A percentile compares a stretch with the other conserved stretches of the same genome.
Conservation (phyloP, 140 eudicot genomes). For the Anethum foeniculum region DNA sequence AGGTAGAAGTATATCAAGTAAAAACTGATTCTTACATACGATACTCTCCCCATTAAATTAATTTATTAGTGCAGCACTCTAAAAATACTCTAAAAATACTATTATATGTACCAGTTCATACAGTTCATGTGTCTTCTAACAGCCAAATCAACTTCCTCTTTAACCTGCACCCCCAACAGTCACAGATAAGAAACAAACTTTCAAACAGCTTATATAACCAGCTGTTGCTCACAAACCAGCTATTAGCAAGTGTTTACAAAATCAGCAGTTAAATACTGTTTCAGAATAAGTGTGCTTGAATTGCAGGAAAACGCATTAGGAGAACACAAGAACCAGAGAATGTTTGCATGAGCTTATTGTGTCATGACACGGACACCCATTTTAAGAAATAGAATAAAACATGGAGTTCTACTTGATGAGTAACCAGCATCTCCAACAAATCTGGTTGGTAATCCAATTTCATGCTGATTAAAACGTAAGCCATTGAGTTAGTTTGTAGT, state of each 20-base stretch:
- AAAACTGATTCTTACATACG: conserved; percentile 13
- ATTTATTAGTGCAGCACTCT: not conserved
- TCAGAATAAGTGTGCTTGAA: not conserved
- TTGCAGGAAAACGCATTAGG: not conserved
- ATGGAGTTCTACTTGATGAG: not conserved
- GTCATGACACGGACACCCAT: not conserved
- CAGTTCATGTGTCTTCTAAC: conserved; percentile 49
- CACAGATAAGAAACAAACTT: conserved; percentile 10
- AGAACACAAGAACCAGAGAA: not conserved
- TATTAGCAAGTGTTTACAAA: not conserved
- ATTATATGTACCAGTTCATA: conserved; percentile 48
- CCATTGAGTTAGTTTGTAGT: not conserved
- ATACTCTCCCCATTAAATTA: not conserved
- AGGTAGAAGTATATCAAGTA: not conserved
- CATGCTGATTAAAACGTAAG: not conserved
- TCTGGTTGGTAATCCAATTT: not conserved
- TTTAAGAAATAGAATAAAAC: not conserved
- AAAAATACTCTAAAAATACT: conserved; percentile 12
- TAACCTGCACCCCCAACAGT: conserved; percentile 47
- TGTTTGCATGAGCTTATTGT: not conserved
- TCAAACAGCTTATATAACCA: not conserved
- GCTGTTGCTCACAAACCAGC: not conserved
- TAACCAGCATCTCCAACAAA: not conserved
- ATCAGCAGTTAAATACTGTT: not conserved
- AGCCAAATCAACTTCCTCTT: conserved; percentile 94